These are phyloP conservation scores for Cryptococcus deneoformans DNA, from an alignment of 1,284 basidiomycete genomes.

Conservation along the genomic window DNA sequence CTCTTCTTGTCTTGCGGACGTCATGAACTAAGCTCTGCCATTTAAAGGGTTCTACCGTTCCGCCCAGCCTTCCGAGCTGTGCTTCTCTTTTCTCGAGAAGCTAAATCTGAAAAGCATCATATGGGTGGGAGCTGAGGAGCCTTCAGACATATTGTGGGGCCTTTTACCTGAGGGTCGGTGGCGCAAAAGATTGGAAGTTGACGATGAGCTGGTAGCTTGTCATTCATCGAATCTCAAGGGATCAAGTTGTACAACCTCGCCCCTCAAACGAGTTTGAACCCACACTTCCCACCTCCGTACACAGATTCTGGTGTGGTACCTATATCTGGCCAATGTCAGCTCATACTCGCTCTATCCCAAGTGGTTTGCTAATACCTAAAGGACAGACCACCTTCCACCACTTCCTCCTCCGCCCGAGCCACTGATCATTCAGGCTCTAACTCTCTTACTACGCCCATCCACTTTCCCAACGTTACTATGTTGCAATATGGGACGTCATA, in stretches of 20 bases:
- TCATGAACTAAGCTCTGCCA: background rate
- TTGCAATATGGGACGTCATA: conserved; percentile 55
- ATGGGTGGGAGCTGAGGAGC: conserved; percentile 57
- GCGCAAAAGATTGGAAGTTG: background rate
- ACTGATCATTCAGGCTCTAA: conserved; percentile 54
- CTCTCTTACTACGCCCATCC: conserved; percentile 52
- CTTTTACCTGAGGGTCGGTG: conserved; percentile 1
- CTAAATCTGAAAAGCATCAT: conserved; percentile 53
- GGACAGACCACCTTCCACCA: conserved; percentile 43
- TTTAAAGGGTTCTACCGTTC: conserved; percentile 52
- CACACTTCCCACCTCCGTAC: conserved; percentile 47
- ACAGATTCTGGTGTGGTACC: conserved; percentile 47
- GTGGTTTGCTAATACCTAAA: background rate
- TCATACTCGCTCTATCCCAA: conserved; percentile 1
- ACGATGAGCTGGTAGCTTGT: conserved; percentile 35
- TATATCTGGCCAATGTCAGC: conserved; percentile 40
- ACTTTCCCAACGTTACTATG: conserved; percentile 55
- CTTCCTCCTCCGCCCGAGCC: conserved; percentile 52
- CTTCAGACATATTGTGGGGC: conserved; percentile 52
- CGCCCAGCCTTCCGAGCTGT: conserved; percentile 55
- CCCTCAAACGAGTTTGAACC: conserved; percentile 41
- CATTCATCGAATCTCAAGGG: conserved; percentile 45
- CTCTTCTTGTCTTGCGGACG: background rate
- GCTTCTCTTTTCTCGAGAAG: conserved; percentile 56
- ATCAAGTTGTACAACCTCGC: conserved; percentile 44